Base-by-base conservation (phyloP, 805 yeast genomes). In the Clavispora carvajalis region DNA sequence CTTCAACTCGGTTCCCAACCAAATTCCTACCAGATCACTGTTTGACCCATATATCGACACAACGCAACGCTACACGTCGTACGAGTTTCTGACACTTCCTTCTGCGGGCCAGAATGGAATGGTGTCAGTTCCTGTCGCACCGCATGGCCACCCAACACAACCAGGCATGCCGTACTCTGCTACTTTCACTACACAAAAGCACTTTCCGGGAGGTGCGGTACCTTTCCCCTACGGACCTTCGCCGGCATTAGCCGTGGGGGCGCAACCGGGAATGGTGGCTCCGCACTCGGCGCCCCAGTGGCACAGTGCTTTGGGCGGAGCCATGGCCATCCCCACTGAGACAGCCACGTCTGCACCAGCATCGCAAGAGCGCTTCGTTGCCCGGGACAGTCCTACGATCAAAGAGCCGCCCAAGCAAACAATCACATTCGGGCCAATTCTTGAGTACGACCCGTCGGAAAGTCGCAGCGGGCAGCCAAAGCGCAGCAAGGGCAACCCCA, bases 371-470 rank as follows among this genome's bases (percentile, higher is more conserved):
- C 40, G 38, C 11, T 53, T 50, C n/a, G n/a, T 25, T 40, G 39
- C 26, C 36, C 40, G 11, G 18, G 7, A 18, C 7, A 6, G 13
- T 8, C 31, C 30, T 7, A 22, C 33, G 25, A 38, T 40, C 13
- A 41, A 38, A 36, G 46, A 41, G 22, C 36, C 44, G n/a, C 48
- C 52, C 37, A 46, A 57, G n/a, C 56, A 49, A 36, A 59, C 53
- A 29, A 63, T 67, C 36, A 63, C 57, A 39, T 65, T 65, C 46
- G 67, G 69, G 23, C 70, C 73, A 7, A 66, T 67, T 44, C 43
- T 67, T 31, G 71, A 54, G 40, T 67, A 67, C 39, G 70, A 67
- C 43, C 72, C 73, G 10, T 62, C 70, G 12, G 60, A 57, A 35
- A 62, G 54, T 36, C 28, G 40, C 8, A 36, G 41, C n/a, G 38